phyloP scores from a whole-genome alignment of 352 stramenopile genomes.

The Phytophthora sp. region DNA sequence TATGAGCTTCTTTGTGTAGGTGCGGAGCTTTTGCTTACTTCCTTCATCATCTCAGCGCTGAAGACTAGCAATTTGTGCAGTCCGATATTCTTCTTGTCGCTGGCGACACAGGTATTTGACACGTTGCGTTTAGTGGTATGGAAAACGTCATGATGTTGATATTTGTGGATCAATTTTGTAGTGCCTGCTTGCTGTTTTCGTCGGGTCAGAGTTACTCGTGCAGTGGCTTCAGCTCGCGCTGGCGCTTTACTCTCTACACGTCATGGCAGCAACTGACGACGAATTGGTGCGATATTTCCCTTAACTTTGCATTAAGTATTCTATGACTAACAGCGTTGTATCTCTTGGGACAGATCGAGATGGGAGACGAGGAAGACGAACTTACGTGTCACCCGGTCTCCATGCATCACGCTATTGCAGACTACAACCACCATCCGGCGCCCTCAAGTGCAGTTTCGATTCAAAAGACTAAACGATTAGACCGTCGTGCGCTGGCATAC shows the following conservation, averaged over 20 bases:
- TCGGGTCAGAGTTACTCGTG: slow-evolving; percentile 81
- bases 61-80: slow-evolving; percentile 89
- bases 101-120: slow-evolving; percentile 74
- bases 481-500: slow-evolving; percentile 77
- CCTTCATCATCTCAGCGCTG: slow-evolving; percentile 86
- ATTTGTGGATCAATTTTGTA: slow-evolving; percentile 29
- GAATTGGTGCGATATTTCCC: slow-evolving; percentile 69
- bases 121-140: not conserved
- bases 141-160: not conserved
- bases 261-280: slow-evolving; percentile 76
- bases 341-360: slow-evolving; percentile 44
- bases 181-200: slow-evolving; percentile 82
- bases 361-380: slow-evolving; percentile 70
- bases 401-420: slow-evolving; percentile 76
- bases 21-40: slow-evolving; percentile 81
- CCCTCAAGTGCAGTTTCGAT: slow-evolving; percentile 67
- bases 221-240: slow-evolving; percentile 86
- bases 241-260: slow-evolving; percentile 84
- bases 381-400: slow-evolving; percentile 57
- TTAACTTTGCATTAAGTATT: slow-evolving; percentile 1
- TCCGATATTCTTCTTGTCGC: slow-evolving; percentile 83
- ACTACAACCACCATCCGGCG: slow-evolving; percentile 73
- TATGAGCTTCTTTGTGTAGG: slow-evolving; percentile 37
- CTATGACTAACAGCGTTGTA: not conserved
- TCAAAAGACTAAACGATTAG: slow-evolving; percentile 82